phyloP scores from a whole-genome alignment of 106 monocot genomes.

The Acanthochlamys bracteata region DNA sequence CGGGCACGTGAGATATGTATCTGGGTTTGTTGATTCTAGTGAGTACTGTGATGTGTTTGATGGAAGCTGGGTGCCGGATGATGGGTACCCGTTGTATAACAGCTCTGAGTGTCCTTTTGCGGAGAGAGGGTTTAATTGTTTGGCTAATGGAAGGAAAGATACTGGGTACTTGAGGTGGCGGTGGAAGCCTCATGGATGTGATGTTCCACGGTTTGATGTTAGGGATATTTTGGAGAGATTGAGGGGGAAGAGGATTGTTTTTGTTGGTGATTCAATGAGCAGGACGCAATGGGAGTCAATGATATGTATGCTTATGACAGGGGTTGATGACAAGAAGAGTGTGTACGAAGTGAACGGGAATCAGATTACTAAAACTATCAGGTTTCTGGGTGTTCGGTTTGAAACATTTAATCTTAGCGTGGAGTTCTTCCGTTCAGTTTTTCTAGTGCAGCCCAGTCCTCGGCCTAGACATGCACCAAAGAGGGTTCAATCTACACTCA shows the following conservation, averaged over 20 bases:
- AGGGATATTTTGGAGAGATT: slow-evolving; percentile 38
- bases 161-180: slow-evolving; percentile 70
- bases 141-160: slow-evolving; percentile 85
- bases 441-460: slow-evolving; percentile 58
- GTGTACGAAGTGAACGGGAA: slow-evolving; percentile 90
- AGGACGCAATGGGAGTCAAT: slow-evolving; percentile 97
- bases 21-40: background rate
- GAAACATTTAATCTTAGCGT: slow-evolving; percentile 62
- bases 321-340: slow-evolving; percentile 43
- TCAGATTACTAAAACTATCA: slow-evolving; percentile 77
- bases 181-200: slow-evolving; percentile 76
- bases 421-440: slow-evolving; percentile 83
- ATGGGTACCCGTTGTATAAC: slow-evolving; percentile 66
- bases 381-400: slow-evolving; percentile 72
- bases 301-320: slow-evolving; percentile 92
- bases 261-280: slow-evolving; percentile 97
- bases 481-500: slow-evolving; percentile 53
- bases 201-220: slow-evolving; percentile 60
- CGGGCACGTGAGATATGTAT: background rate
- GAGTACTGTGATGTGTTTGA: slow-evolving; percentile 12
- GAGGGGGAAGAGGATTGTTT: slow-evolving; percentile 71
- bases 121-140: slow-evolving; percentile 89
- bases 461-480: slow-evolving; percentile 46
- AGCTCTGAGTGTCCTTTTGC: slow-evolving; percentile 77
- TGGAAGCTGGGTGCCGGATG: slow-evolving; percentile 67